These are phyloP conservation scores for Exophiala dermatitidis DNA, from an alignment of 2,329 filamentous ascomycete species.

Conservation along the genomic window DNA sequence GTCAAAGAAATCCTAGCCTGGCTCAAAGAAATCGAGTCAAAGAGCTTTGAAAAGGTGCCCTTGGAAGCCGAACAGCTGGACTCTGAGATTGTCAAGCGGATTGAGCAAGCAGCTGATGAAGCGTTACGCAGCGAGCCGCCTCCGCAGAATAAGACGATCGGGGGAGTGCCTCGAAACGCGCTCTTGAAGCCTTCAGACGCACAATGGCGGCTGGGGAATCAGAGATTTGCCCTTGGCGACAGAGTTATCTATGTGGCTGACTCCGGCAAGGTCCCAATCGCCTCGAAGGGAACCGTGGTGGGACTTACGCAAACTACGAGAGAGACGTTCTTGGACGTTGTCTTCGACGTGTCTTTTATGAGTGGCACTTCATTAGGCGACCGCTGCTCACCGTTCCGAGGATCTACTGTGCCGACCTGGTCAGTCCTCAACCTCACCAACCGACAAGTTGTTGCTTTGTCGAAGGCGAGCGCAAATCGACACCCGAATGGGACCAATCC, in stretches of 20 bases:
- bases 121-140: slow-evolving; percentile 47
- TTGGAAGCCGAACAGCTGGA: slow-evolving; percentile 95
- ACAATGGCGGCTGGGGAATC: slow-evolving; percentile 83
- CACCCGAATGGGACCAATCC: slow-evolving; percentile 48
- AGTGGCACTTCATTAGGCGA: slow-evolving; percentile 87
- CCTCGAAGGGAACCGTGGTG: slow-evolving; percentile 84
- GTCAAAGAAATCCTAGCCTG: slow-evolving; percentile 92
- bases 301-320: slow-evolving; percentile 84
- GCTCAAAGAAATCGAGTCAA: slow-evolving; percentile 86
- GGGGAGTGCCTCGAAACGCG: slow-evolving; percentile 75
- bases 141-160: slow-evolving; percentile 61
- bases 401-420: slow-evolving; percentile 81
- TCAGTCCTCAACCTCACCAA: slow-evolving; percentile 81
- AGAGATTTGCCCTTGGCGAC: slow-evolving; percentile 77
- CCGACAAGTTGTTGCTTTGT: slow-evolving; percentile 64
- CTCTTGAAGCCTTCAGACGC: slow-evolving; percentile 90
- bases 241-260: slow-evolving; percentile 88
- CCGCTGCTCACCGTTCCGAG: slow-evolving; percentile 85
- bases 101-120: slow-evolving; percentile 69
- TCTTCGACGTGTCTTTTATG: slow-evolving; percentile 96
- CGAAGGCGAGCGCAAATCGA: slow-evolving; percentile 35
- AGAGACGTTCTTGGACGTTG: slow-evolving; percentile 74
- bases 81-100: slow-evolving; percentile 73
- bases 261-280: slow-evolving; percentile 90
- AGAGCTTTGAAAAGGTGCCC: slow-evolving; percentile 90